Evolutionary conservation across 108 stramenopile species (phyloP), one percentile per base, ranked within the genome.

Genomic region (Pseudonitzschia multistriata): DNA sequence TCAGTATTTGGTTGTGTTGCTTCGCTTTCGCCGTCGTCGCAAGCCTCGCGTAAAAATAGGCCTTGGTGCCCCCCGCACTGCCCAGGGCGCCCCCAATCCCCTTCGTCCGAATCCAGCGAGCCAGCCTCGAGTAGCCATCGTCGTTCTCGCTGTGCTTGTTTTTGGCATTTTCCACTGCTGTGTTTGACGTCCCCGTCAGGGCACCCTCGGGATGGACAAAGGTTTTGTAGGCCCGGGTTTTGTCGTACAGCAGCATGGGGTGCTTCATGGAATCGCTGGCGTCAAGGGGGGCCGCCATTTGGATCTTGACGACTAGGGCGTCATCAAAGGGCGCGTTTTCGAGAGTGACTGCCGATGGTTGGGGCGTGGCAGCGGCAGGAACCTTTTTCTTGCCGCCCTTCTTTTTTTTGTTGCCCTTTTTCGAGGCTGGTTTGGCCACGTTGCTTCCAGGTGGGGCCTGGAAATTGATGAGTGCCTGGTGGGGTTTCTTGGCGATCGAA

Each of bases 391-490:
- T 68, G 0, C 39, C 60, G 19, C 48, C 27, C 35, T 76, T 73
- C 27, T 69, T 73, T 3, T 73, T 80, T 14, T 54, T 35, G 33
- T 34, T 22, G 40, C 35, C 42, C 11, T n/a, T 50, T 27, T 48
- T 68, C 34, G 61, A 35, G 17, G 61, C 22, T 29, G 33, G 13
- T n/a, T 11, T 35, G 6, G 1, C 33, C 2, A 2, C 6, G 0
- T 30, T 17, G 5, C 2, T 45, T 45, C 8, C 8, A 29, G 39
- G 27, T 10, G 27, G 74, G 40, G 74, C 73, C 19, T 83, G 79
- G 68, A 83, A 89, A 68, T 82, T 85, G 30, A 89, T 82, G 34
- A 89, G 61, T 1, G 86, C 85, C 67, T 89, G 86, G 73, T 89
- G 79, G 25, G 88, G 88, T 13, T 70, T 37, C 29, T 45, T 40